Conservation (phyloP, 2,329 filamentous ascomycete species). For the Xylaria sp. region DNA sequence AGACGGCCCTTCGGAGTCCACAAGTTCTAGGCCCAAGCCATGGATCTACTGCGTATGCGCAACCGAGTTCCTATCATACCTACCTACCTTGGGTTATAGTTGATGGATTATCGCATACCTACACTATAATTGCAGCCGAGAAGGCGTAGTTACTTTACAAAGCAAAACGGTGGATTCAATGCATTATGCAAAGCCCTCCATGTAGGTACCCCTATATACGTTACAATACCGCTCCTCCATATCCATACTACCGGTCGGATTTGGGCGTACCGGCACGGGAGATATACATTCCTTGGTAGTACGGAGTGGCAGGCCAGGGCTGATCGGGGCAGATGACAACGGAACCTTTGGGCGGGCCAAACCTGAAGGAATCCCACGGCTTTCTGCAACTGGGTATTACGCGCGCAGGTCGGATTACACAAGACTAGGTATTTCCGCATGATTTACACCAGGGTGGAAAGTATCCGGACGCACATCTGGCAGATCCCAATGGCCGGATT, state of each 20-base stretch:
- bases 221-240: neutral
- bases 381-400: neutral
- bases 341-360: slow-evolving; percentile 5
- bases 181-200: slow-evolving; percentile 12
- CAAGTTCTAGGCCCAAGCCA: slow-evolving; percentile 34
- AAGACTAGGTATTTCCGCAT: slow-evolving; percentile 15
- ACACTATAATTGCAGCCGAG: neutral
- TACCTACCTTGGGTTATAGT: neutral
- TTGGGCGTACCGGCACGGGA: slow-evolving; percentile 7
- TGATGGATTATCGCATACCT: slow-evolving; percentile 9
- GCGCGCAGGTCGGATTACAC: slow-evolving; percentile 14
- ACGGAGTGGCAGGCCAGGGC: neutral
- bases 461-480: slow-evolving; percentile 29
- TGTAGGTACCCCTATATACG: neutral
- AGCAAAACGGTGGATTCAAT: slow-evolving; percentile 11
- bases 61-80: slow-evolving; percentile 23
- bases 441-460: slow-evolving; percentile 14
- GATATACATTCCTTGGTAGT: neutral
- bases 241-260: slow-evolving; percentile 12
- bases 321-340: slow-evolving; percentile 6
- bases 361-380: slow-evolving; percentile 5
- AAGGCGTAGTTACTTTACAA: neutral
- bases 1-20: neutral
- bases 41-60: slow-evolving; percentile 3
- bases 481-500: slow-evolving; percentile 22